A percentile compares a stretch with the other conserved stretches of the same genome.
These are phyloP conservation scores for Aspergillus olivimuriae DNA, from an alignment of 495 filamentous ascomycete species.

Conservation along the genomic window DNA sequence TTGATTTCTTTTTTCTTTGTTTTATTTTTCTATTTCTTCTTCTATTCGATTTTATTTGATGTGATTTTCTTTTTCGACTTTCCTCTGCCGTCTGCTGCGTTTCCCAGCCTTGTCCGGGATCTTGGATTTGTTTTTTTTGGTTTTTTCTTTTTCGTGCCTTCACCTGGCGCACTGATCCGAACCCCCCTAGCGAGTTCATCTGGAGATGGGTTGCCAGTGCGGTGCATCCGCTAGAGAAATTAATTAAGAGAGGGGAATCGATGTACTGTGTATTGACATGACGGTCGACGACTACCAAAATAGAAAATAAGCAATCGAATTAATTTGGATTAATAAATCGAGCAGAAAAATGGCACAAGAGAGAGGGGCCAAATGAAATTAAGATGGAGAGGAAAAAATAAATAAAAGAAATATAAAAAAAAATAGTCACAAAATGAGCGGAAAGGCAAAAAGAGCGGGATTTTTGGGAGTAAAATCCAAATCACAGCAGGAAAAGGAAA, in stretches of 20 bases:
- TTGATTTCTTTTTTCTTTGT: conserved; percentile 11
- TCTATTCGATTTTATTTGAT: not conserved
- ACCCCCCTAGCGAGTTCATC: too few species aligned
- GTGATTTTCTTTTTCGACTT: not conserved
- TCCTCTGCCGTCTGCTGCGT: too few species aligned
- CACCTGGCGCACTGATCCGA: too few species aligned
- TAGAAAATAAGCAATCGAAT: conserved; percentile 15
- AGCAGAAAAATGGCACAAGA: not conserved
- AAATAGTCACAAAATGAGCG: conserved; percentile 6
- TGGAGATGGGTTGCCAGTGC: too few species aligned
- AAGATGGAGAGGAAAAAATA: conserved; percentile 1
- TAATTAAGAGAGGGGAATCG: too few species aligned
- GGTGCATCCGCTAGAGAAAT: too few species aligned
- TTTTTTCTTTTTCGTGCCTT: too few species aligned
- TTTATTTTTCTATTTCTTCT: conserved; percentile 21
- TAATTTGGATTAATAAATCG: conserved; percentile 1
- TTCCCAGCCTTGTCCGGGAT: too few species aligned
- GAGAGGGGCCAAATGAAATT: not conserved
- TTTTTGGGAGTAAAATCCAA: conserved; percentile 4
- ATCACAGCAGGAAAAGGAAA: conserved; percentile 4
- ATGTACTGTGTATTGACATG: too few species aligned
- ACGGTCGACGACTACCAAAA: conserved; percentile 9
- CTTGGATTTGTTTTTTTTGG: too few species aligned
- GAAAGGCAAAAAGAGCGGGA: conserved; percentile 11
- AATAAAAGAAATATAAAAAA: conserved; percentile 3